These are phyloP conservation scores for Trichocladium antarcticum DNA, from an alignment of 495 filamentous ascomycete species.

Conservation along the genomic window DNA sequence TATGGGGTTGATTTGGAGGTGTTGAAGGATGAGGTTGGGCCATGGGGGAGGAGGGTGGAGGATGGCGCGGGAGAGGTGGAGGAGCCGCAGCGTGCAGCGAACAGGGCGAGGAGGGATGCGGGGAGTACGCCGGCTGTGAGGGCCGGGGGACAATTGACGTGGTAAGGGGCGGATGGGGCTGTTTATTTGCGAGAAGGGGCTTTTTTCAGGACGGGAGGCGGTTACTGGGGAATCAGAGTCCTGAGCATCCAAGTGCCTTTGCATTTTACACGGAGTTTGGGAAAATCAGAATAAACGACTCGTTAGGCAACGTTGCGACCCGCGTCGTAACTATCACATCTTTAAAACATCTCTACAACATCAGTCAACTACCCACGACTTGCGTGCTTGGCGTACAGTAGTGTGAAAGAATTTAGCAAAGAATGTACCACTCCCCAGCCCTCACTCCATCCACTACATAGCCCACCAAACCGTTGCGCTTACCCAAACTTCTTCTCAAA, in stretches of 20 bases:
- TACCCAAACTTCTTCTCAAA: conserved; percentile 72
- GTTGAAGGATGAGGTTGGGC: conserved; percentile 15
- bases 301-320: too few species aligned
- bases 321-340: too few species aligned
- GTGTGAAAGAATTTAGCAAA: too few species aligned
- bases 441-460: not conserved
- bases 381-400: too few species aligned
- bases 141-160: conserved; percentile 15
- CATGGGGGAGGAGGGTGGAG: not conserved
- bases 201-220: too few species aligned
- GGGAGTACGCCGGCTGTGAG: not conserved
- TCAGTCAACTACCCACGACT: too few species aligned
- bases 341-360: too few species aligned
- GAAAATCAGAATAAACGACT: not conserved
- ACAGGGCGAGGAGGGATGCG: conserved; percentile 5
- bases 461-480: not conserved
- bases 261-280: not conserved
- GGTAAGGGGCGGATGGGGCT: conserved; percentile 8
- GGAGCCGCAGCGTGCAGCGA: not conserved
- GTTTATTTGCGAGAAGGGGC: too few species aligned
- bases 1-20: conserved; percentile 35
- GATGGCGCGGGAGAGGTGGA: conserved; percentile 1
- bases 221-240: not conserved
- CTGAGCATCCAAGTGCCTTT: not conserved
- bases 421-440: not conserved